These are phyloP conservation scores for Monosporascus sp. DNA, from an alignment of 2,329 filamentous ascomycete species.

Conservation along the genomic window DNA sequence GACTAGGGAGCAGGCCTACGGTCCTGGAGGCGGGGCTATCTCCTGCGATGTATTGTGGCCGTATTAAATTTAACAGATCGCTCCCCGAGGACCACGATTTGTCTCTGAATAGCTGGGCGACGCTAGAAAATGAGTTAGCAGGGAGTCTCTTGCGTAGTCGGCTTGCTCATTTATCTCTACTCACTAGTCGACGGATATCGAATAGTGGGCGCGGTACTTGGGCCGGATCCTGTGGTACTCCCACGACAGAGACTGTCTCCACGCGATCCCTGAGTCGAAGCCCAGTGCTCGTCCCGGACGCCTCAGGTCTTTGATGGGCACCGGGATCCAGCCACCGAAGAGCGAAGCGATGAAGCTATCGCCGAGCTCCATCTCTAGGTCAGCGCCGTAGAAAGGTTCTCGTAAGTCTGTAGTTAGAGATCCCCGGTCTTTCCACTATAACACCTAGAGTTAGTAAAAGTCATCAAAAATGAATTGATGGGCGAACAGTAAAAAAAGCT, in stretches of 20 bases:
- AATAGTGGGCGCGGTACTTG: slow-evolving; percentile 27
- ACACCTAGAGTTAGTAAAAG: neutral
- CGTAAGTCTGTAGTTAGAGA: slow-evolving; percentile 19
- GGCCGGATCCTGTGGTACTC: slow-evolving; percentile 26
- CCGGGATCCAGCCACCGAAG: slow-evolving; percentile 28
- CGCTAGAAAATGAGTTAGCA: slow-evolving; percentile 6
- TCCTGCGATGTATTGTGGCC: slow-evolving; percentile 8
- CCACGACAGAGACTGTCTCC: slow-evolving; percentile 27
- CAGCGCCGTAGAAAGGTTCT: slow-evolving; percentile 29
- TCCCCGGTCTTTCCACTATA: slow-evolving; percentile 28
- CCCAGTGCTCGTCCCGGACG: slow-evolving; percentile 10
- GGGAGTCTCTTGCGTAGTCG: no score
- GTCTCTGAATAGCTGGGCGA: slow-evolving; percentile 20
- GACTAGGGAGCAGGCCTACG: slow-evolving; percentile 7
- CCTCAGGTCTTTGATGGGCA: slow-evolving; percentile 16
- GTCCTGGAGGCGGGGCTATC: slow-evolving; percentile 8
- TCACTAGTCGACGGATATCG: slow-evolving; percentile 27
- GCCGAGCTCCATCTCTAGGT: slow-evolving; percentile 31
- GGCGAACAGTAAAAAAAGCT: neutral
- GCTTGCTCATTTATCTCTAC: neutral
- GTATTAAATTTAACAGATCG: slow-evolving; percentile 10
- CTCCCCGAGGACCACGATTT: slow-evolving; percentile 10
- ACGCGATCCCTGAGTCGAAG: slow-evolving; percentile 25
- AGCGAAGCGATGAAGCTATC: slow-evolving; percentile 29
- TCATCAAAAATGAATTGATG: no score